Conservation (phyloP, 2,329 filamentous ascomycete genomes). For the Hypoxylon sp. region DNA sequence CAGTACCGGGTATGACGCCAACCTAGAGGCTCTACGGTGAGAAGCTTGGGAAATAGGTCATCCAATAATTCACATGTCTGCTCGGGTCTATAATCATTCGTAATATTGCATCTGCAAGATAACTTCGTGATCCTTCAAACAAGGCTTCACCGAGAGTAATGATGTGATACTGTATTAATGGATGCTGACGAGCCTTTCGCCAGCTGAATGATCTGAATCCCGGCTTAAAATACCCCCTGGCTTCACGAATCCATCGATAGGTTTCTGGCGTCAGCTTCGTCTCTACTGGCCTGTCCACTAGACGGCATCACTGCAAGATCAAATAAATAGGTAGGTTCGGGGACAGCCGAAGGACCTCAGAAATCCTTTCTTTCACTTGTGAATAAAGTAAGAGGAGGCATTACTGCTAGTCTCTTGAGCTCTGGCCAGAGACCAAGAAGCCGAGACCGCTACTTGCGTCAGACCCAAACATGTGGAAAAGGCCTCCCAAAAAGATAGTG, state of each 20-base stretch:
- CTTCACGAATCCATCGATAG: slow-evolving; percentile 5
- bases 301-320: slow-evolving; percentile 15
- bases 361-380: slow-evolving; percentile 5
- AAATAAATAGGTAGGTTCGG: background rate
- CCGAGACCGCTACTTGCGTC: background rate
- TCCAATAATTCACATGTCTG: slow-evolving; percentile 7
- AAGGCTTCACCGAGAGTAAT: slow-evolving; percentile 5
- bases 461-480: slow-evolving; percentile 3
- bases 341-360: slow-evolving; percentile 12
- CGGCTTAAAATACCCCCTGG: slow-evolving; percentile 17
- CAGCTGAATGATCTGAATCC: slow-evolving; percentile 37
- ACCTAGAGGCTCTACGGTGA: slow-evolving; percentile 20
- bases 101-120: slow-evolving; percentile 13
- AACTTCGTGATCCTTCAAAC: slow-evolving; percentile 8
- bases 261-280: slow-evolving; percentile 34
- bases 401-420: background rate
- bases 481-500: slow-evolving; percentile 18
- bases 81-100: slow-evolving; percentile 24
- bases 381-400: slow-evolving; percentile 6
- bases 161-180: slow-evolving; percentile 21
- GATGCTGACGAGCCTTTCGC: slow-evolving; percentile 18
- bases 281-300: slow-evolving; percentile 12
- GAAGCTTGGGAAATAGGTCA: slow-evolving; percentile 9
- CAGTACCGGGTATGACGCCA: slow-evolving; percentile 34
- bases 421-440: background rate